These are phyloP conservation scores for Lophiostoma macrostomum DNA, from an alignment of 495 filamentous ascomycete species.

Conservation along the genomic window DNA sequence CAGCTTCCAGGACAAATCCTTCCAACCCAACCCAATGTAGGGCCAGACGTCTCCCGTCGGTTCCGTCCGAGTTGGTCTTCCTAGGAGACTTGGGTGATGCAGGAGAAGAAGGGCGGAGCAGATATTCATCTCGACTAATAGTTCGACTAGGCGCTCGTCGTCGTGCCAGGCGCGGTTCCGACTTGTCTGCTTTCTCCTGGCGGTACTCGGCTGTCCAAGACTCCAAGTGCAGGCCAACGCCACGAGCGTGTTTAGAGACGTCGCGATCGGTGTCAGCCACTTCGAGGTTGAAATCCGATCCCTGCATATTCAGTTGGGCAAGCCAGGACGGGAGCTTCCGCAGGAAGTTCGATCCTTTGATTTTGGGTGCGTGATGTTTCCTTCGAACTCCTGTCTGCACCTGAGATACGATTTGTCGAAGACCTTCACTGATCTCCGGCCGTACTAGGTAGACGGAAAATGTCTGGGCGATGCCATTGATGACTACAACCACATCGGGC, in stretches of 20 bases:
- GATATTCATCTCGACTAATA: slow-evolving; percentile 47
- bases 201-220: slow-evolving; percentile 90
- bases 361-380: slow-evolving; percentile 29
- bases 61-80: slow-evolving; percentile 50
- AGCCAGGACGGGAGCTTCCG: slow-evolving; percentile 81
- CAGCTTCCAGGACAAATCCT: slow-evolving; percentile 81
- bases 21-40: slow-evolving; percentile 80
- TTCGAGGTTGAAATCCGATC: slow-evolving; percentile 83
- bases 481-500: slow-evolving; percentile 79
- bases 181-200: slow-evolving; percentile 65
- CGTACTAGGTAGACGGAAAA: slow-evolving; percentile 87
- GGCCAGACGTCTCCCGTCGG: slow-evolving; percentile 80
- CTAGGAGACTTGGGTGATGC: slow-evolving; percentile 60
- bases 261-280: slow-evolving; percentile 82
- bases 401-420: slow-evolving; percentile 86
- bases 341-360: slow-evolving; percentile 60
- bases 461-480: slow-evolving; percentile 75
- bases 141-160: slow-evolving; percentile 50
- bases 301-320: slow-evolving; percentile 76
- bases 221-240: slow-evolving; percentile 80
- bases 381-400: slow-evolving; percentile 64
- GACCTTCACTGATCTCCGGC: slow-evolving; percentile 83
- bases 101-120: slow-evolving; percentile 56
- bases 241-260: slow-evolving; percentile 73
- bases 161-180: slow-evolving; percentile 50